These are phyloP conservation scores for Daedaleopsis nitida DNA, from an alignment of 768 basidiomycete species.

Conservation along the genomic window DNA sequence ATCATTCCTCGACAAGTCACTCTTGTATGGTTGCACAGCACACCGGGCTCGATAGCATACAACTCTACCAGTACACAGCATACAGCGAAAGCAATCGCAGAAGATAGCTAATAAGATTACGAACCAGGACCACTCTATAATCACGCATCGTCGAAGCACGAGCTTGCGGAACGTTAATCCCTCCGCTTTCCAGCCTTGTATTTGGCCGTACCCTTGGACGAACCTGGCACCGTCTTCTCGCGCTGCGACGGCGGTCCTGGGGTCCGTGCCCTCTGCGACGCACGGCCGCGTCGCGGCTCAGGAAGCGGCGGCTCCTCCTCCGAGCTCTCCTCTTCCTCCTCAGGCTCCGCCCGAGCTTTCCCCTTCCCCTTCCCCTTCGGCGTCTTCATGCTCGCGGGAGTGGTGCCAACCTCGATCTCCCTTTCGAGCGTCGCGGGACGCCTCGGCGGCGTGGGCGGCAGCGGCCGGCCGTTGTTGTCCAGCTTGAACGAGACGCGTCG, in stretches of 20 bases:
- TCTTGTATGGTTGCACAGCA: too few species aligned
- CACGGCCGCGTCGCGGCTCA: conserved; percentile 1
- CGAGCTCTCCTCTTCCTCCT: conserved; percentile 10
- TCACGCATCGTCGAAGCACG: neutral
- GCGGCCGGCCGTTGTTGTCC: conserved; percentile 26
- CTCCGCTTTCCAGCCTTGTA: conserved; percentile 1
- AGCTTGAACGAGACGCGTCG: conserved; percentile 60
- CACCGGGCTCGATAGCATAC: too few species aligned
- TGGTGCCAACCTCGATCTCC: neutral
- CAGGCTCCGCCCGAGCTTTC: conserved; percentile 13
- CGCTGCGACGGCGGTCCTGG: conserved; percentile 22
- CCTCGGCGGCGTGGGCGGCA: conserved; percentile 8
- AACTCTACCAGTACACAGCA: neutral
- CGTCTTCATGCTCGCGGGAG: neutral
- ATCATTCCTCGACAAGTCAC: neutral
- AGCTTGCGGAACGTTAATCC: conserved; percentile 2
- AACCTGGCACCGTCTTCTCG: conserved; percentile 12
- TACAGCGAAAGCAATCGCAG: conserved; percentile 6
- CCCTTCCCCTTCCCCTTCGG: conserved; percentile 15
- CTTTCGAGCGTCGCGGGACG: neutral
- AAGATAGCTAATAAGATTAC: conserved; percentile 17
- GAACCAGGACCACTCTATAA: neutral
- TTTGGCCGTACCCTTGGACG: neutral
- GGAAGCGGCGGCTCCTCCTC: conserved; percentile 4
- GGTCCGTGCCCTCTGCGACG: conserved; percentile 18